These are phyloP conservation scores for Geum urbanum DNA, from an alignment of 306 rosid species.

Conservation along the genomic window DNA sequence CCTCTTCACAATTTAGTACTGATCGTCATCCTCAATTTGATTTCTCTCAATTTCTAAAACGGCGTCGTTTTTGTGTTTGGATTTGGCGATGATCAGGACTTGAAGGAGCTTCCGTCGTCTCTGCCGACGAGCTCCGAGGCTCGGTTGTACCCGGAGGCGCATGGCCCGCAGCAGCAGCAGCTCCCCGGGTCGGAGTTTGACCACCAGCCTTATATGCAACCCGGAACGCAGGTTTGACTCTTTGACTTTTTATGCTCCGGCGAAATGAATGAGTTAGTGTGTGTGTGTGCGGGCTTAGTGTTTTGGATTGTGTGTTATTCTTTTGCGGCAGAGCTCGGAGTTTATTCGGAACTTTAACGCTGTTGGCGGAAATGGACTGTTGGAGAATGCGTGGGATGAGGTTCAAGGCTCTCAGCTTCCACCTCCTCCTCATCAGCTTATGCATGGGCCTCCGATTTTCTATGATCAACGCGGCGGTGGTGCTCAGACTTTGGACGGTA, in stretches of 20 bases:
- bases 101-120: constrained; percentile 79
- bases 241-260: not conserved
- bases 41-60: not conserved
- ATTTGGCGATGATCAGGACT: constrained; percentile 41
- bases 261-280: not conserved
- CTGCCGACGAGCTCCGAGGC: constrained; percentile 42
- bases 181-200: constrained; percentile 74
- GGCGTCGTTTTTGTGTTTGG: constrained; percentile 14
- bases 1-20: too few relatives aligned
- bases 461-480: constrained; percentile 31
- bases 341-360: constrained; percentile 68
- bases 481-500: constrained; percentile 61
- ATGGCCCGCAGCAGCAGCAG: constrained; percentile 4
- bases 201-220: constrained; percentile 54
- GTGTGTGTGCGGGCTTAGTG: not conserved
- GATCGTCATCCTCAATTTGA: not conserved
- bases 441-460: constrained; percentile 24
- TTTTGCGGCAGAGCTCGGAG: constrained; percentile 51
- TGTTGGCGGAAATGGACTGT: constrained; percentile 44
- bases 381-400: constrained; percentile 85
- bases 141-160: constrained; percentile 34
- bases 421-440: constrained; percentile 30
- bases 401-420: constrained; percentile 41
- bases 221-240: constrained; percentile 54
- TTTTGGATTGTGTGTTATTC: not conserved